These are phyloP conservation scores for Urochloa ruziziensis DNA, from an alignment of 176 grass and related monocot genomes.

Conservation along the genomic window DNA sequence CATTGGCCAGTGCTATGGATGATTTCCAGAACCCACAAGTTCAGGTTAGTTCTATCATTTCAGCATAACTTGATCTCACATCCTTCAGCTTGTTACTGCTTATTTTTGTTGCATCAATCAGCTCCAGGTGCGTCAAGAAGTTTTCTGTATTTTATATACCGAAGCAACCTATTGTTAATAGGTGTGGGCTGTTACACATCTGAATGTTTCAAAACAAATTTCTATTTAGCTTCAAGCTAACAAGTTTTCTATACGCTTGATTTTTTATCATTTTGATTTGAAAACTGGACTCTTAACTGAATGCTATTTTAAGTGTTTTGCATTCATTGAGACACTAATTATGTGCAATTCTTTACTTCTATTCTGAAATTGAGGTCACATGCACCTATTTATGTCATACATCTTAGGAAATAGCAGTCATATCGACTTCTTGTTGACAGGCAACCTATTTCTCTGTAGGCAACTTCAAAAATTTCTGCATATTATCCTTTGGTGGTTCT, in stretches of 20 bases:
- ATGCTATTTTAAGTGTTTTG: background rate
- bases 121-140: no score
- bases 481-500: slow-evolving; percentile 77
- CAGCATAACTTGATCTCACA: slow-evolving; percentile 9
- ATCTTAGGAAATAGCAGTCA: background rate
- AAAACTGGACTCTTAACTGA: background rate
- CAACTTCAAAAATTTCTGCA: slow-evolving; percentile 66
- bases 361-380: background rate
- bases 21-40: slow-evolving; percentile 97
- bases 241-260: background rate
- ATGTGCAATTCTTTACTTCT: background rate
- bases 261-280: background rate
- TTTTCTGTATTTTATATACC: background rate
- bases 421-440: slow-evolving; percentile 38
- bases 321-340: background rate
- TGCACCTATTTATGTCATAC: background rate
- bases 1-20: slow-evolving; percentile 90
- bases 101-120: background rate
- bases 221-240: background rate
- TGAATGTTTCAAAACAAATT: background rate
- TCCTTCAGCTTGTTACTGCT: background rate
- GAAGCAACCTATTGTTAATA: background rate
- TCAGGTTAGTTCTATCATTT: slow-evolving; percentile 53
- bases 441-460: slow-evolving; percentile 70
- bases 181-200: background rate